A percentile compares a stretch with the other conserved stretches of the same genome.
Conservation (phyloP, 345 rosid genomes). For the Hibiscus syriacus region DNA sequence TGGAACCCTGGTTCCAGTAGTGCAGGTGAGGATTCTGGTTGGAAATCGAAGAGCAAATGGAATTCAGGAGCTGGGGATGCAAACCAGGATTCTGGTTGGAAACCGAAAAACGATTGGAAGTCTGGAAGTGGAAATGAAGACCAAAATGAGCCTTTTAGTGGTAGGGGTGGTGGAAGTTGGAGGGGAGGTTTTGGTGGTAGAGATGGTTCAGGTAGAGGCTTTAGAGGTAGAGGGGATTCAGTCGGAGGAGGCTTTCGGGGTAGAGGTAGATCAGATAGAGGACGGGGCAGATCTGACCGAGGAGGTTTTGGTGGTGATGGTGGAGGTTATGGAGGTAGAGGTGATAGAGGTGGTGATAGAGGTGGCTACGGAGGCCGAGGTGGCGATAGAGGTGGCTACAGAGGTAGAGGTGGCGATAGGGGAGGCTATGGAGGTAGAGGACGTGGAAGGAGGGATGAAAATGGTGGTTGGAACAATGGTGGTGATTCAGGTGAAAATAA, state of each 20-base stretch:
- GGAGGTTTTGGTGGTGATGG: constrained; percentile 26
- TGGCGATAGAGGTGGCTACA: constrained; percentile 26
- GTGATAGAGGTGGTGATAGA: too few species aligned
- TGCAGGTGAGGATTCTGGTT: too few species aligned
- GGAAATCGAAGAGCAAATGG: background rate
- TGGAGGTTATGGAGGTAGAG: constrained; percentile 21
- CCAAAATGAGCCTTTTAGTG: constrained; percentile 16
- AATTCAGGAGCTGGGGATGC: constrained; percentile 9
- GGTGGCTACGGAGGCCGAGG: too few species aligned
- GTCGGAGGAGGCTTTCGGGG: constrained; percentile 29
- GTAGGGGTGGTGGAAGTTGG: constrained; percentile 25
- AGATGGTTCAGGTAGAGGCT: constrained; percentile 20
- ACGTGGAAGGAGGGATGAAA: constrained; percentile 28
- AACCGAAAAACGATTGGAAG: background rate
- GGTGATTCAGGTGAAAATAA: constrained; percentile 14
- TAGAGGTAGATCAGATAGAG: too few species aligned
- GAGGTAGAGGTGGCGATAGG: constrained; percentile 27
- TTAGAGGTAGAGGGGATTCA: constrained; percentile 15
- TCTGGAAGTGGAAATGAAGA: constrained; percentile 11
- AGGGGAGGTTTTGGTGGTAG: constrained; percentile 25
- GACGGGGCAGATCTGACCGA: constrained; percentile 11
- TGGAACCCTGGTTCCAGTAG: constrained; percentile 13
- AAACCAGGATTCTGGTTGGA: background rate
- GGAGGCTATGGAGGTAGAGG: constrained; percentile 31
- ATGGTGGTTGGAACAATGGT: constrained; percentile 16